phyloP scores from a whole-genome alignment of 495 filamentous ascomycete genomes.

The Daldinia decipiens region DNA sequence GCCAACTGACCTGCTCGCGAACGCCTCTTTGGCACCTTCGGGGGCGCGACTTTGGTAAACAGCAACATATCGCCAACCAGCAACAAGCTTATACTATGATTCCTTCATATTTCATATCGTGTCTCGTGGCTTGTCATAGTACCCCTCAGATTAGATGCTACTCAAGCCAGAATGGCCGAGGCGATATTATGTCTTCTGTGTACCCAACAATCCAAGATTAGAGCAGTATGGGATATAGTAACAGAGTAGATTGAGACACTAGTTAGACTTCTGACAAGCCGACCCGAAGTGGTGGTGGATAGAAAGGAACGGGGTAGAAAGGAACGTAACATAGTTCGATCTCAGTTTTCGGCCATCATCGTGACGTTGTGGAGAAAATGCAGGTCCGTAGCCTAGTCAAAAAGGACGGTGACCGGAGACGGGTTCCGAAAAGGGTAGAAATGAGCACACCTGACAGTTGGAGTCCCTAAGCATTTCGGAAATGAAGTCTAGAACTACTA shows the following conservation, averaged over 20 bases:
- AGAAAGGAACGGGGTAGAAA: slow-evolving; percentile 22
- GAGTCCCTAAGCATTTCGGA: slow-evolving; percentile 23
- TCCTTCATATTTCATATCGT: slow-evolving; percentile 9
- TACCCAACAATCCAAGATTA: slow-evolving; percentile 5
- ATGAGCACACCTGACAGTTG: slow-evolving; percentile 22
- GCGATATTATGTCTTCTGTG: slow-evolving; percentile 9
- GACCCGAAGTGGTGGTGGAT: slow-evolving; percentile 8
- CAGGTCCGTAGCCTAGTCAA: slow-evolving; percentile 24
- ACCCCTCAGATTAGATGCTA: slow-evolving; percentile 26
- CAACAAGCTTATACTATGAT: slow-evolving; percentile 16
- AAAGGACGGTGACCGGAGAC: slow-evolving; percentile 35
- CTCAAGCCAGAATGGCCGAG: slow-evolving; percentile 19
- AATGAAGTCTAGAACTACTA: slow-evolving; percentile 41
- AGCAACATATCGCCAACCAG: slow-evolving; percentile 61
- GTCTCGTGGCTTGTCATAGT: neutral
- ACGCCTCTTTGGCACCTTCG: slow-evolving; percentile 68
- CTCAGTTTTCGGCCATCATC: slow-evolving; percentile 36
- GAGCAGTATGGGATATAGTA: neutral
- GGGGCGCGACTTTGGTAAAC: slow-evolving; percentile 65
- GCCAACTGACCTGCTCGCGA: slow-evolving; percentile 68
- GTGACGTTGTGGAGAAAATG: slow-evolving; percentile 40
- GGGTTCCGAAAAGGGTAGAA: slow-evolving; percentile 36
- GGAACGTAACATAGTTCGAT: slow-evolving; percentile 7
- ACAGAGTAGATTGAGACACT: slow-evolving; percentile 9
- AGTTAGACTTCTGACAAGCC: slow-evolving; percentile 15